These are phyloP conservation scores for Aspergillus sp. DNA, from an alignment of 2,329 filamentous ascomycete species.

Conservation along the genomic window DNA sequence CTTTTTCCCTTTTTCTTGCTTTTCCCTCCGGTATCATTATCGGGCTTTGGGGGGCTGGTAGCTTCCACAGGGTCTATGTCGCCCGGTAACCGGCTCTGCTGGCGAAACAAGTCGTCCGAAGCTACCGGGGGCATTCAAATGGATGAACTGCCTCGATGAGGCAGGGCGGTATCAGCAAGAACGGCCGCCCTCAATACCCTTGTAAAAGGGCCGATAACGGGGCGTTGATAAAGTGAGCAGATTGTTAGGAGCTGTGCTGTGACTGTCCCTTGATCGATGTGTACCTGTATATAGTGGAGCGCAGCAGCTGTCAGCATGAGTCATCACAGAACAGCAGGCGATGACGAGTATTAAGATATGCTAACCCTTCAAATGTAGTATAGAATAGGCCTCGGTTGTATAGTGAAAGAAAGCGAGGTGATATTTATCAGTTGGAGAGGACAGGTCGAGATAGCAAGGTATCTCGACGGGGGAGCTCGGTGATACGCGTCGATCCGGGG, in stretches of 20 bases:
- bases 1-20: constrained; percentile 42
- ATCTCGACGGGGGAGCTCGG: constrained; percentile 29
- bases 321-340: constrained; percentile 6
- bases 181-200: constrained; percentile 34
- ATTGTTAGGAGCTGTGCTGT: constrained; percentile 1
- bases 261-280: background rate
- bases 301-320: constrained; percentile 17
- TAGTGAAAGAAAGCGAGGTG: background rate
- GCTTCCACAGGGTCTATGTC: constrained; percentile 31
- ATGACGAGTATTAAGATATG: background rate
- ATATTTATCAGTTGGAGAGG: background rate
- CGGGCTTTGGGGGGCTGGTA: constrained; percentile 25
- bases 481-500: constrained; percentile 31
- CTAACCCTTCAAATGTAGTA: background rate
- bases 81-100: constrained; percentile 36
- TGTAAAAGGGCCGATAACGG: constrained; percentile 35
- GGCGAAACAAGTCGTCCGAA: constrained; percentile 40
- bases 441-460: constrained; percentile 15
- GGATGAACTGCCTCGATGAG: constrained; percentile 31
- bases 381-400: background rate
- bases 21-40: constrained; percentile 36
- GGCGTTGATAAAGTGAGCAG: constrained; percentile 6
- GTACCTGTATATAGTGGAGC: constrained; percentile 9
- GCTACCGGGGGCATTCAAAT: constrained; percentile 46
- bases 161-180: constrained; percentile 18